Evolutionary conservation across 2,329 filamentous ascomycete species (phyloP).

Genomic region (Calonectria crousiana): DNA sequence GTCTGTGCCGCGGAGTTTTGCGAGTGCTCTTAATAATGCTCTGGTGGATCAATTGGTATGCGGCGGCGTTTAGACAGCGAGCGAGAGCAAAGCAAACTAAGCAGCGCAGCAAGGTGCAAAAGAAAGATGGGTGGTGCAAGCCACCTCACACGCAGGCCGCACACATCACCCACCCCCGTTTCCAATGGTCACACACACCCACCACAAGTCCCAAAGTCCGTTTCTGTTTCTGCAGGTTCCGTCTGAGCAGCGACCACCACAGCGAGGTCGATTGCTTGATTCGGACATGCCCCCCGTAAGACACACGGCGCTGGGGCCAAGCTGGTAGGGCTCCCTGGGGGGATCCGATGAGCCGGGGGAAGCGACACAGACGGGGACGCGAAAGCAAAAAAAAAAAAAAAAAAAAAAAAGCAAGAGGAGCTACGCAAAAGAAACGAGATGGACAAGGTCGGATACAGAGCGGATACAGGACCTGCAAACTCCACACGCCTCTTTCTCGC

Average conservation of each 20-base stretch:
- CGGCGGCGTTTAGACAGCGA: neutral
- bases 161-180: neutral
- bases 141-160: conserved; percentile 6
- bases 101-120: neutral
- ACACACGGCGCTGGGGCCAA: conserved; percentile 1
- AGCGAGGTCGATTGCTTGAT: neutral
- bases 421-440: neutral
- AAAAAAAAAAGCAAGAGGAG: neutral
- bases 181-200: conserved; percentile 7
- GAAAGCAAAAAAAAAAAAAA: neutral
- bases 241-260: conserved; percentile 4
- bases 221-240: conserved; percentile 7
- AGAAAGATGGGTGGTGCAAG: conserved; percentile 7
- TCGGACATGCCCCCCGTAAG: conserved; percentile 12
- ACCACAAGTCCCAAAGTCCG: conserved; percentile 14
- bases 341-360: conserved; percentile 6
- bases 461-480: neutral
- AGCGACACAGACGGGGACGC: neutral
- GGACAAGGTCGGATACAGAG: neutral
- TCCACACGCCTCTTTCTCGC: neutral
- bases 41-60: neutral
- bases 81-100: neutral
- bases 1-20: conserved; percentile 1
- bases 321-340: neutral
- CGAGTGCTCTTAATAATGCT: neutral